These are phyloP conservation scores for Apiospora kogelbergensis DNA, from an alignment of 2,329 filamentous ascomycete species.

Conservation along the genomic window DNA sequence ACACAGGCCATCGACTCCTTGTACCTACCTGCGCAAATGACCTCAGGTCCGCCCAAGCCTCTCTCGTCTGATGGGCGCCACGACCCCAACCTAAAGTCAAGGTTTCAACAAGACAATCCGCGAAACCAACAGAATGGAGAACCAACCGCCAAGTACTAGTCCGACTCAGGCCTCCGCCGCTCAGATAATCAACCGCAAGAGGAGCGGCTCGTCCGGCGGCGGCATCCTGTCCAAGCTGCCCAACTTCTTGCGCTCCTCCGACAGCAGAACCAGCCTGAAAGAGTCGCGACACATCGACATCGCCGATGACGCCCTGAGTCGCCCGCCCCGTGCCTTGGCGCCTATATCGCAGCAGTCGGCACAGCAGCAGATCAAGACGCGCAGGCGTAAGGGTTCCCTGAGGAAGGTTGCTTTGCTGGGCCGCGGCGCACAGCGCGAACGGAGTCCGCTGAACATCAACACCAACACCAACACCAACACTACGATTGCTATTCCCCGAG, in stretches of 20 bases:
- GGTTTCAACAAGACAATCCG: constrained; percentile 17
- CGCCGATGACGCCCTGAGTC: constrained; percentile 21
- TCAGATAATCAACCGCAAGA: constrained; percentile 40
- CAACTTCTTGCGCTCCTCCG: constrained; percentile 55
- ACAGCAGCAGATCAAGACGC: constrained; percentile 44
- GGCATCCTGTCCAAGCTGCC: constrained; percentile 68
- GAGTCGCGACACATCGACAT: constrained; percentile 26
- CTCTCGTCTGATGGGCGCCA: constrained; percentile 10
- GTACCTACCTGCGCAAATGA: background rate
- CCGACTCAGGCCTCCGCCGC: constrained; percentile 20
- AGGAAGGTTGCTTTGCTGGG: constrained; percentile 84
- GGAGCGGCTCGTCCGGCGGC: constrained; percentile 55
- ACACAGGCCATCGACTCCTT: background rate
- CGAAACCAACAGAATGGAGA: constrained; percentile 25
- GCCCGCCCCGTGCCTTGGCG: constrained; percentile 30
- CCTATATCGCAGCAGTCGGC: constrained; percentile 39
- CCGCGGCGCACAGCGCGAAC: constrained; percentile 64
- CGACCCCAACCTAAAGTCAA: constrained; percentile 11
- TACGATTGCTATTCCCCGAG: constrained; percentile 7
- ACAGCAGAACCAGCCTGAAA: constrained; percentile 25
- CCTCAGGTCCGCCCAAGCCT: background rate
- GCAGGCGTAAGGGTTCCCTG: constrained; percentile 79
- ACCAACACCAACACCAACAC: constrained; percentile 28
- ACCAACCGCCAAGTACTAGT: constrained; percentile 22
- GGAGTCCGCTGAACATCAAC: constrained; percentile 42